Evolutionary conservation across 148 eudicot genomes (phyloP).

Genomic region (Rhododendron ferrugineum): DNA sequence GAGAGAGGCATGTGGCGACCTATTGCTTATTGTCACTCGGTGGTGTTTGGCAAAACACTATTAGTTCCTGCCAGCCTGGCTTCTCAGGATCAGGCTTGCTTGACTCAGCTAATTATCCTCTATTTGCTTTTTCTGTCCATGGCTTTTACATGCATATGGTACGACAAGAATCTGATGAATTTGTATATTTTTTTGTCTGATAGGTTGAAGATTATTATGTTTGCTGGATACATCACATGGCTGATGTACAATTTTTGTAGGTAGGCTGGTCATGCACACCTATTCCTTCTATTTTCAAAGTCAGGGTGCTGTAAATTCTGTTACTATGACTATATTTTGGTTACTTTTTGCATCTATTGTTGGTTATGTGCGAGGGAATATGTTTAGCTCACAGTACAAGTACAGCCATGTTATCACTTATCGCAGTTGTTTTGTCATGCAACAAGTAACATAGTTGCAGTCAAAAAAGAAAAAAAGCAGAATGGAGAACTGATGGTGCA

Average conservation of each 20-base stretch:
- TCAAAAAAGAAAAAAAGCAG: background rate
- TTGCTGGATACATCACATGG: conserved; percentile 7
- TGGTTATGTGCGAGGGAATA: background rate
- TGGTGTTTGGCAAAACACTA: background rate
- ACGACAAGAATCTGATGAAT: background rate
- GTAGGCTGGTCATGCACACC: conserved; percentile 1
- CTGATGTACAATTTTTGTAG: background rate
- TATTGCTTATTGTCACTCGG: background rate
- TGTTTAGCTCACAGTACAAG: background rate
- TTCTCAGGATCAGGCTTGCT: background rate
- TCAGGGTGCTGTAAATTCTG: background rate
- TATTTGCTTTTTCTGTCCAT: background rate
- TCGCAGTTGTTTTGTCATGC: background rate
- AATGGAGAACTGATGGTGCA: background rate
- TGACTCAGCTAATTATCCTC: background rate
- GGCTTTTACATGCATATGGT: background rate
- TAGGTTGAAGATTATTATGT: conserved; percentile 8
- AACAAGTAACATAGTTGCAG: background rate
- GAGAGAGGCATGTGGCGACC: background rate
- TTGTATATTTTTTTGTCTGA: background rate
- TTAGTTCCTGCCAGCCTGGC: background rate
- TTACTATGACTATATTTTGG: background rate
- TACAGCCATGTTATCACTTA: background rate
- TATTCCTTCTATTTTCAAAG: background rate
- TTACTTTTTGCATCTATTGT: background rate